Percentiles rank a stretch among this genome's conserved stretches.
phyloP scores from a whole-genome alignment of 2,329 filamentous ascomycete species.

The Claviceps monticola region DNA sequence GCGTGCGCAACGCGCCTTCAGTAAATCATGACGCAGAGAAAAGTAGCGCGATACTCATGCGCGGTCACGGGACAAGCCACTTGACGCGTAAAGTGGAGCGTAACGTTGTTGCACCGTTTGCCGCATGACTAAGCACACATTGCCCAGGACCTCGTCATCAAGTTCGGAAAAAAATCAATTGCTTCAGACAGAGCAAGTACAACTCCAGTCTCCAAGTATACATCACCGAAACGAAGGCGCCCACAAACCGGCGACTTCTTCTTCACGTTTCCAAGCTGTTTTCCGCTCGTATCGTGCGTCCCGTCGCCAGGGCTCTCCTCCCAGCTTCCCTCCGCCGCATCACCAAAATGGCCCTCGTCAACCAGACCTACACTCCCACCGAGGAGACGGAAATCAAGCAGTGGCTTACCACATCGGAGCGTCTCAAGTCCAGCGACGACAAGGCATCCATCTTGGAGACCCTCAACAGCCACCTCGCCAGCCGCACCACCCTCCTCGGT shows the following conservation, averaged over 20 bases:
- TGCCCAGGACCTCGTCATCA: background rate
- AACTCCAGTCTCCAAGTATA: background rate
- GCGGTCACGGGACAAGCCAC: constrained; percentile 17
- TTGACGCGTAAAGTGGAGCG: constrained; percentile 3
- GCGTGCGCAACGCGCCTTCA: constrained; percentile 4
- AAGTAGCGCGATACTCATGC: constrained; percentile 25
- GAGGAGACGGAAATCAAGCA: constrained; percentile 82
- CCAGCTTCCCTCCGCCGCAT: constrained; percentile 17
- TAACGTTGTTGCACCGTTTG: background rate
- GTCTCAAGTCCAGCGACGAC: constrained; percentile 43
- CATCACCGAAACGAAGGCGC: constrained; percentile 5
- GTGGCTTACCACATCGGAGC: constrained; percentile 69
- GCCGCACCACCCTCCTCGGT: constrained; percentile 78
- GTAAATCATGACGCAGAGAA: constrained; percentile 13
- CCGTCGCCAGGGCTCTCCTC: constrained; percentile 21
- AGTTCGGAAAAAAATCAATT: background rate
- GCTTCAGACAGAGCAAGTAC: background rate
- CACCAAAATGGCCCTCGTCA: constrained; percentile 52
- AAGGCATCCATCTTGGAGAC: constrained; percentile 58
- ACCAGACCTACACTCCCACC: constrained; percentile 56
- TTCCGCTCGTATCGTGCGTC: constrained; percentile 24
- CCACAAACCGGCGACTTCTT: constrained; percentile 2
- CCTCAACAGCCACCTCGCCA: constrained; percentile 77
- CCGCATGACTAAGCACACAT: constrained; percentile 3
- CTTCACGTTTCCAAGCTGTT: constrained; percentile 26